phyloP scores from a whole-genome alignment of 2,329 filamentous ascomycete species.

The Ascochyta pisi region DNA sequence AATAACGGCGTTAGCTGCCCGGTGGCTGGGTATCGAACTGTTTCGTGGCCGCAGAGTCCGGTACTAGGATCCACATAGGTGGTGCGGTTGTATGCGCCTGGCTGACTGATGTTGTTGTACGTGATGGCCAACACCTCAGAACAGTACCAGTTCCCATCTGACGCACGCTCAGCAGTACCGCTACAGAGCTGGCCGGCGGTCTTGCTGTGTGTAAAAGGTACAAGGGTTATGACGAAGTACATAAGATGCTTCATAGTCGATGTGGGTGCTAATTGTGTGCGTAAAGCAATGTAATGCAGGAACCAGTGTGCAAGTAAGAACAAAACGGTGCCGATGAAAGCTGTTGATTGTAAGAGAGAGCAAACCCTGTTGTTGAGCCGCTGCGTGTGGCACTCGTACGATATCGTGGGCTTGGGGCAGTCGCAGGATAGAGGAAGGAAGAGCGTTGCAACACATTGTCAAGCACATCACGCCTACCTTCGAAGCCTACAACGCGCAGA shows the following conservation, averaged over 20 bases:
- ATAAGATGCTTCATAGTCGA: conserved; percentile 31
- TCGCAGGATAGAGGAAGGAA: neutral
- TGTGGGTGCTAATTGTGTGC: conserved; percentile 10
- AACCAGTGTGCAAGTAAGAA: neutral
- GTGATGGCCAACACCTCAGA: conserved; percentile 69
- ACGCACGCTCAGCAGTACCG: conserved; percentile 38
- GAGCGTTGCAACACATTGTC: neutral
- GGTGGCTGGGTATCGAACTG: conserved; percentile 63
- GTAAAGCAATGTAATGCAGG: conserved; percentile 12
- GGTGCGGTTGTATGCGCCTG: conserved; percentile 70
- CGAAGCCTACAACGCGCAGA: neutral
- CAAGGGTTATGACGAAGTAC: conserved; percentile 21
- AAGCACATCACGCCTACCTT: neutral
- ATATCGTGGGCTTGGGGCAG: neutral
- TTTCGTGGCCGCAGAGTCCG: conserved; percentile 61
- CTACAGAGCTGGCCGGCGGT: conserved; percentile 44
- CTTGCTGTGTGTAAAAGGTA: conserved; percentile 28
- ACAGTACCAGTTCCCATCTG: conserved; percentile 71
- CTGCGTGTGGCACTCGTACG: neutral
- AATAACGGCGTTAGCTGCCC: conserved; percentile 72
- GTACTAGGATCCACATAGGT: conserved; percentile 64
- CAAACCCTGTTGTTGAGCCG: neutral
- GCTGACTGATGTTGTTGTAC: conserved; percentile 67
- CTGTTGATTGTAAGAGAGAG: neutral
- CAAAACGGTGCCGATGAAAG: neutral